Conservation (phyloP, 352 stramenopile genomes). For the Aphanomyces euteiches region DNA sequence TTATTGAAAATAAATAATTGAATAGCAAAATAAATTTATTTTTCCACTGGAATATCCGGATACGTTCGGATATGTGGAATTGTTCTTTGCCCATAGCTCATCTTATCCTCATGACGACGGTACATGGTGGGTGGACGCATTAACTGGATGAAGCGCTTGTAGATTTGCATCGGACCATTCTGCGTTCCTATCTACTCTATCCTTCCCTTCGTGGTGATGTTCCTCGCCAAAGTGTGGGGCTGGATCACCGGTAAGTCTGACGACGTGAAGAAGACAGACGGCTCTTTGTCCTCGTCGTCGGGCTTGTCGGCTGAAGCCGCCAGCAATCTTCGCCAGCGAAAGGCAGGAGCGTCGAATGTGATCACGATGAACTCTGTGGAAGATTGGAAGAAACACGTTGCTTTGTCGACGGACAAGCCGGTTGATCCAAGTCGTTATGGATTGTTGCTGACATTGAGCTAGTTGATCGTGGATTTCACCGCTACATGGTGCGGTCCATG, state of each 20-base stretch:
- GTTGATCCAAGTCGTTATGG: not conserved
- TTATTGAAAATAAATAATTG: no score
- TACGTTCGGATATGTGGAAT: no score
- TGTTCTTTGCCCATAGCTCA: no score
- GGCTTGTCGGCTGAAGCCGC: not conserved
- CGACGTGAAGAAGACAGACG: slow-evolving; percentile 14
- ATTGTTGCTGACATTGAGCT: not conserved
- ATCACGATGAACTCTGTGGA: slow-evolving; percentile 21
- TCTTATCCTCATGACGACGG: no score
- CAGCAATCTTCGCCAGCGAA: slow-evolving; percentile 18
- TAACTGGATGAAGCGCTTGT: not conserved
- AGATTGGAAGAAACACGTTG: slow-evolving; percentile 29
- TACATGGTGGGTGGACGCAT: no score
- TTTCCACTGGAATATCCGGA: no score
- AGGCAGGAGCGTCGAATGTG: slow-evolving; percentile 19
- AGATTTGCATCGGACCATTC: slow-evolving; percentile 79
- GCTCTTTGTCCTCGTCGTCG: not conserved
- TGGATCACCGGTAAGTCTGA: slow-evolving; percentile 45
- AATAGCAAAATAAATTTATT: no score
- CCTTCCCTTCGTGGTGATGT: slow-evolving; percentile 63
- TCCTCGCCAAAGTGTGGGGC: slow-evolving; percentile 62
- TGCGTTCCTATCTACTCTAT: slow-evolving; percentile 76
- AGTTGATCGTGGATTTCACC: slow-evolving; percentile 81
- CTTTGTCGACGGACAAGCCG: slow-evolving; percentile 16
- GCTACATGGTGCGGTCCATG: slow-evolving; percentile 87